phyloP scores from a whole-genome alignment of 2,329 filamentous ascomycete genomes.

The Davidsoniella neocaledoniae region DNA sequence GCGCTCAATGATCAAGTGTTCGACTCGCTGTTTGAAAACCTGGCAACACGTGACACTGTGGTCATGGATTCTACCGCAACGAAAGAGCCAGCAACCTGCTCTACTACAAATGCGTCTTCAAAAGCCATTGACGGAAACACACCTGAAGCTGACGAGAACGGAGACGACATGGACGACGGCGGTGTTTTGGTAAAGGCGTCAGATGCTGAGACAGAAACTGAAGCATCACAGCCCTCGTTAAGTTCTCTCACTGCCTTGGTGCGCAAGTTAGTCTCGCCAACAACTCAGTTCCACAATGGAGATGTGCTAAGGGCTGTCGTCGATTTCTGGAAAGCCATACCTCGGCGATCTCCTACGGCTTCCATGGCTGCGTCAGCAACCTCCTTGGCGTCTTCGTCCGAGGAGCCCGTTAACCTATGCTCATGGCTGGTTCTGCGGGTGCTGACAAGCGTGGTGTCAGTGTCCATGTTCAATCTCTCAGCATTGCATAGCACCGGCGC shows the following conservation, averaged over 20 bases:
- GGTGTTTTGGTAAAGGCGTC: background rate
- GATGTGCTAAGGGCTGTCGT: slow-evolving; percentile 47
- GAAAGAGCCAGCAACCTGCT: no score
- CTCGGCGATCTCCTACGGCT: slow-evolving; percentile 21
- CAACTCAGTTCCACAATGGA: slow-evolving; percentile 38
- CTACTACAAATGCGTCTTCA: no score
- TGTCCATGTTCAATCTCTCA: slow-evolving; percentile 52
- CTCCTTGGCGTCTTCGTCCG: slow-evolving; percentile 14
- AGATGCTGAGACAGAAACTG: background rate
- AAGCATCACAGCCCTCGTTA: background rate
- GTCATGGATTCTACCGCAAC: background rate
- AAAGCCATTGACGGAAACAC: background rate
- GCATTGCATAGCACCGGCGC: slow-evolving; percentile 58
- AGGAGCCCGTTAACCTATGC: slow-evolving; percentile 29
- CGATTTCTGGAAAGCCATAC: slow-evolving; percentile 46
- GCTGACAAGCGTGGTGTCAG: slow-evolving; percentile 37
- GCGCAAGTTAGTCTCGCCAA: slow-evolving; percentile 31
- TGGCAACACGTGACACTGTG: slow-evolving; percentile 15
- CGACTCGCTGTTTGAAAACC: slow-evolving; percentile 46
- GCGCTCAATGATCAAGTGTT: slow-evolving; percentile 63
- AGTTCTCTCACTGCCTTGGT: slow-evolving; percentile 19
- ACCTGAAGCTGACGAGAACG: background rate
- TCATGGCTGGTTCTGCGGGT: slow-evolving; percentile 51
- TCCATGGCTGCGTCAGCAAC: background rate
- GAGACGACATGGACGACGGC: background rate